Conservation (phyloP, 2,329 filamentous ascomycete genomes). For the Ceratocystis destructans region DNA sequence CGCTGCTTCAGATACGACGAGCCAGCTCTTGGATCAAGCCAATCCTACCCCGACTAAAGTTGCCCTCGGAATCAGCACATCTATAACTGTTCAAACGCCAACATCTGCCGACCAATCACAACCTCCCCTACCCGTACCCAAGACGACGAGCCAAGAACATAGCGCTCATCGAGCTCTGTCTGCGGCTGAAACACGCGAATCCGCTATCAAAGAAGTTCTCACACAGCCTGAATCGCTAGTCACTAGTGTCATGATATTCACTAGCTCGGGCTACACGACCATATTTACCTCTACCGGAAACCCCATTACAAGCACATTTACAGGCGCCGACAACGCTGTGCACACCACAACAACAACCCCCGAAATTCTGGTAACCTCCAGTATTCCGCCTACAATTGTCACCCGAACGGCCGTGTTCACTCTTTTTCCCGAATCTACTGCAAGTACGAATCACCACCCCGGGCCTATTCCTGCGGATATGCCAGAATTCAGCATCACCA, state of each 20-base stretch:
- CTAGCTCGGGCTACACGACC: neutral
- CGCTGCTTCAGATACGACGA: neutral
- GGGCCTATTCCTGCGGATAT: neutral
- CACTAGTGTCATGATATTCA: neutral
- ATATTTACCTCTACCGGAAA: neutral
- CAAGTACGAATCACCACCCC: neutral
- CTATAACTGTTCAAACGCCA: neutral
- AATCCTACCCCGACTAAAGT: too few species aligned
- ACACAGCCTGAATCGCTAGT: neutral
- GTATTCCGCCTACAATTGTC: neutral
- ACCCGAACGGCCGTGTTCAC: conserved; percentile 9
- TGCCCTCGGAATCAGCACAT: neutral
- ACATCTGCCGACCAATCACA: neutral
- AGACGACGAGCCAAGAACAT: neutral
- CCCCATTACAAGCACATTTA: neutral
- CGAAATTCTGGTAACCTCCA: neutral
- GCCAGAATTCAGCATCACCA: conserved; percentile 4
- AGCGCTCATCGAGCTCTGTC: neutral
- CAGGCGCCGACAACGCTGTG: neutral
- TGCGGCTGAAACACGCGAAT: neutral
- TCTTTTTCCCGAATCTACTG: neutral
- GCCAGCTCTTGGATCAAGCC: neutral
- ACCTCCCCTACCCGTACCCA: neutral
- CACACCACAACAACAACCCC: conserved; percentile 2
- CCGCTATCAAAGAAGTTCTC: neutral